These are phyloP conservation scores for Priceomyces castillae DNA, from an alignment of 805 yeast species.

Conservation along the genomic window DNA sequence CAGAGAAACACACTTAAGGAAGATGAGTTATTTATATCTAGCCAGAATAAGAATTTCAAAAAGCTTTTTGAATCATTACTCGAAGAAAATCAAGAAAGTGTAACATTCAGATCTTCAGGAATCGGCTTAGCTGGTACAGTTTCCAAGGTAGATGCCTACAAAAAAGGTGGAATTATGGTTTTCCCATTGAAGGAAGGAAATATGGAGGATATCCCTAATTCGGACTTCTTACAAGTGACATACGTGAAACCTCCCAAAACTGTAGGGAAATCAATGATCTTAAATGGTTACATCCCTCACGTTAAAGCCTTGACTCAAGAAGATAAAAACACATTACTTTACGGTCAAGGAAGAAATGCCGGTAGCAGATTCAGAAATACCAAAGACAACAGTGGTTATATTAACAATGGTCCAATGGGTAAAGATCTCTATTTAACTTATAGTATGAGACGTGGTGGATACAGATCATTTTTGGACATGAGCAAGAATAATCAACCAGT, in stretches of 20 bases:
- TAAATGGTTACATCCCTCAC: slow-evolving; percentile 74
- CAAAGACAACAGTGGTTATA: slow-evolving; percentile 32
- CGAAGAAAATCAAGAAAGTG: slow-evolving; percentile 29
- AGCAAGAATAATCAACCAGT: slow-evolving; percentile 17
- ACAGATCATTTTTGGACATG: slow-evolving; percentile 26
- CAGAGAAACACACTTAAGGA: slow-evolving; percentile 67
- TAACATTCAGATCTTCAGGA: slow-evolving; percentile 46
- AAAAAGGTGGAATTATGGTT: slow-evolving; percentile 29
- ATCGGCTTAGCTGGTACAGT: slow-evolving; percentile 63
- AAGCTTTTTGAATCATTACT: slow-evolving; percentile 40
- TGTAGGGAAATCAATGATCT: slow-evolving; percentile 75
- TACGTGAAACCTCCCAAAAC: slow-evolving; percentile 62
- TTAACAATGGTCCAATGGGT: slow-evolving; percentile 42
- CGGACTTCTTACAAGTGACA: slow-evolving; percentile 40
- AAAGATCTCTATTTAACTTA: slow-evolving; percentile 28
- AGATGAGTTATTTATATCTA: slow-evolving; percentile 69
- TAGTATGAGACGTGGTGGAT: slow-evolving; percentile 39
- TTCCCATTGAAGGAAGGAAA: slow-evolving; percentile 50
- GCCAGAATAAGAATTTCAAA: slow-evolving; percentile 51
- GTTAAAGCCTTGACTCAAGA: slow-evolving; percentile 58
- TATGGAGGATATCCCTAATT: slow-evolving; percentile 44
- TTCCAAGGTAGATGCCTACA: slow-evolving; percentile 31
- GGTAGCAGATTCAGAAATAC: slow-evolving; percentile 33
- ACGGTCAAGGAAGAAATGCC: slow-evolving; percentile 38
- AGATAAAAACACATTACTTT: slow-evolving; percentile 61